Evolutionary conservation across 805 yeast species (phyloP), one percentile per base, ranked within the genome.

Genomic region (Candida taoyuanica): DNA sequence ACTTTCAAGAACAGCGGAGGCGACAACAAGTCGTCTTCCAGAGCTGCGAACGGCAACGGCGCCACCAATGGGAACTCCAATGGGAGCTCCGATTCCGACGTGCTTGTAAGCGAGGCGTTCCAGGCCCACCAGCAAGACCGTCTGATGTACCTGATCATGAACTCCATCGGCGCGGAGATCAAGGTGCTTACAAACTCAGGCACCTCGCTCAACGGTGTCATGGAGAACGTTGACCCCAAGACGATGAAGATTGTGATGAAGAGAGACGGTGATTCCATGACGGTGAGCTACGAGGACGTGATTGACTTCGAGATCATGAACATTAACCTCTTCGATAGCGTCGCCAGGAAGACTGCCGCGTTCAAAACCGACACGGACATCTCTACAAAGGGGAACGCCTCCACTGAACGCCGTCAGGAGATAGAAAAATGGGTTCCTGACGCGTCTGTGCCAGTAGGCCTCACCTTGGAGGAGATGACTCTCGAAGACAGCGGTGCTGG

Each of bases 361-460:
- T 91, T 91, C 67, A 78, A 75, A 58, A 93, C 96, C 1, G 98
- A 91, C 60, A 64, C 79, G 2, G 98, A 85, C 56, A 91, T 93
- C 37, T 48, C 55, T 5, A 35, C 34, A 13, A 21, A 39, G 28
- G 30, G n/a, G n/a, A n/a, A n/a, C n/a, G n/a, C 77, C 3, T 23
- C 91, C 5, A 47, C 62, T n/a, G 48, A 51, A 5, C 52, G 53
- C 12, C 93, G 85, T 60, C 75, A 95, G 43, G 88, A 81, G 52
- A 48, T 55, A 24, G 73, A 93, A 38, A 78, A 84, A 62, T 91
- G 98, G 98, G 75, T 75, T 16, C 95, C 95, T 5, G 94, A 50
- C 11, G 56, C 55, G 9, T 40, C 32, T 12, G 33, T 46, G 37
- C 31, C 45, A 17, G 44, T 19, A 31, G 54, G 30, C 23, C 19